Percentiles rank a stretch among this genome's conserved stretches.
Evolutionary conservation across 73 alveolate genomes (phyloP).

Genomic region (Breviolum minutum): DNA sequence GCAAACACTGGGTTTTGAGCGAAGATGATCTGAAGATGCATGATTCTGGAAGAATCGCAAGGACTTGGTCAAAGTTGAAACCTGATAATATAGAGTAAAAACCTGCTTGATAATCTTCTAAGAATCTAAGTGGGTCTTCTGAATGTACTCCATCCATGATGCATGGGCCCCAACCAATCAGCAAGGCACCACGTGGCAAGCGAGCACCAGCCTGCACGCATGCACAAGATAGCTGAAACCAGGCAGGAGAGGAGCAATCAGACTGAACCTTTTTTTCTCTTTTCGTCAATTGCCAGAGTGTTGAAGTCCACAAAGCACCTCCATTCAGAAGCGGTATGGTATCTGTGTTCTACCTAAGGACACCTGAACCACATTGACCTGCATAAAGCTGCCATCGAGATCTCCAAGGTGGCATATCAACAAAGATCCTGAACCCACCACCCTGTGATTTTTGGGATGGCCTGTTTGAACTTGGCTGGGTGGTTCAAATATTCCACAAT

Average conservation of each 20-base stretch:
- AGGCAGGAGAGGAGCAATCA: neutral
- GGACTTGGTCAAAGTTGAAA: too few relatives aligned
- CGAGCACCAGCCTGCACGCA: constrained; percentile 58
- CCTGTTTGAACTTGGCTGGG: constrained; percentile 81
- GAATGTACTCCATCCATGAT: neutral
- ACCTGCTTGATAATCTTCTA: too few relatives aligned
- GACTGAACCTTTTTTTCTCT: neutral
- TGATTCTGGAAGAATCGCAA: too few relatives aligned
- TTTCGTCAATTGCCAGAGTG: too few relatives aligned
- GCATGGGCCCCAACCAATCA: constrained; percentile 23
- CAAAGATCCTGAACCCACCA: neutral
- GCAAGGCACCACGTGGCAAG: constrained; percentile 82
- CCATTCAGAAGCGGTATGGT: neutral
- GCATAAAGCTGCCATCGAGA: too few relatives aligned
- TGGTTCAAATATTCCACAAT: constrained; percentile 92
- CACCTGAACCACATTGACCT: too few relatives aligned
- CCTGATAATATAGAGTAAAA: too few relatives aligned
- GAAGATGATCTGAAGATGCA: too few relatives aligned
- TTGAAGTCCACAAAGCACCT: neutral
- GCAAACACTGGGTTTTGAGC: too few relatives aligned
- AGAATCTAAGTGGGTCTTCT: too few relatives aligned
- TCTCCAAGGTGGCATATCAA: neutral
- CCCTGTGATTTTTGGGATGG: neutral
- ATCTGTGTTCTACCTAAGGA: too few relatives aligned
- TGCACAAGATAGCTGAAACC: neutral